phyloP scores from a whole-genome alignment of 2,329 filamentous ascomycete species.

The Monosporascus sp. region DNA sequence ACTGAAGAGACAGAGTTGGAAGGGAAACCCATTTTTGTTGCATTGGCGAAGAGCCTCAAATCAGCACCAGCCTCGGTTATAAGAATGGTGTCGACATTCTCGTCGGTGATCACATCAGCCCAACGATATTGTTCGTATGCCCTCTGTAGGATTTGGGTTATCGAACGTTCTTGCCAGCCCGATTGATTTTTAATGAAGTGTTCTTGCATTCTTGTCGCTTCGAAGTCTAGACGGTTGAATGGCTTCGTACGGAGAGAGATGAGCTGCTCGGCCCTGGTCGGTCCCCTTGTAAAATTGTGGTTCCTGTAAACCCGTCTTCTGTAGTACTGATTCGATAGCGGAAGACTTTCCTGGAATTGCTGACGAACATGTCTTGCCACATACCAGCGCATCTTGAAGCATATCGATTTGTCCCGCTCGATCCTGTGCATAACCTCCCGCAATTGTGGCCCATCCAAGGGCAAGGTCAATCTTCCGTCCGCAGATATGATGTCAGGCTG shows the following conservation, averaged over 20 bases:
- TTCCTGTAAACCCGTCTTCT: neutral
- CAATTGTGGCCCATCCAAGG: neutral
- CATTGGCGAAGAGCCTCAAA: neutral
- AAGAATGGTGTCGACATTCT: neutral
- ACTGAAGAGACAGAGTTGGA: neutral
- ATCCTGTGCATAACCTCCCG: neutral
- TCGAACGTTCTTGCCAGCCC: neutral
- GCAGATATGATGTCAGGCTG: neutral
- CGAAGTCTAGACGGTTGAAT: slow-evolving; percentile 5
- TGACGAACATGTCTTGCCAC: neutral
- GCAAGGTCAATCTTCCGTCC: neutral
- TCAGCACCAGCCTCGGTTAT: neutral
- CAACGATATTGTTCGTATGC: neutral
- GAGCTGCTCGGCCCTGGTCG: neutral
- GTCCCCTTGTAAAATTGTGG: neutral
- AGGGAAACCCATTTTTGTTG: neutral
- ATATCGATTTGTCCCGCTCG: neutral
- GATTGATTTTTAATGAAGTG: neutral
- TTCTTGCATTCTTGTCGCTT: neutral
- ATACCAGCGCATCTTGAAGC: neutral
- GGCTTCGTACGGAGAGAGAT: neutral
- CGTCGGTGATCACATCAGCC: neutral
- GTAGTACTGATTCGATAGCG: neutral
- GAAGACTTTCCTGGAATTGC: neutral
- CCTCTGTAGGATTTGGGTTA: neutral